phyloP scores from a whole-genome alignment of 176 grass and related monocot genomes.

The Carex parvula region DNA sequence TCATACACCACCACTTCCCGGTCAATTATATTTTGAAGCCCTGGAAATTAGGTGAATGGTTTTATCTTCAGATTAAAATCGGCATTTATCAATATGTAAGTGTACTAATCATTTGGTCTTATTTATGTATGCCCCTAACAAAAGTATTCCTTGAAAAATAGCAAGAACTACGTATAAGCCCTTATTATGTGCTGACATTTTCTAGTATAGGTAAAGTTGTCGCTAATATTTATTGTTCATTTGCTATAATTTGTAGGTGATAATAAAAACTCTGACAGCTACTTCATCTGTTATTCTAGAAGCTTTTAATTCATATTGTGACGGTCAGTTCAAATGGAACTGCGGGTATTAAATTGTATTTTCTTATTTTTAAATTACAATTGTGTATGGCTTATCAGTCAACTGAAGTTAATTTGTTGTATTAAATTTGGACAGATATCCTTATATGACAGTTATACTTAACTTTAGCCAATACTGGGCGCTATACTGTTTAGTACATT shows the following conservation, averaged over 20 bases:
- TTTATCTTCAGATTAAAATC: conserved; percentile 92
- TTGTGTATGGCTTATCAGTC: conserved; percentile 30
- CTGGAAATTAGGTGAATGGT: conserved; percentile 68
- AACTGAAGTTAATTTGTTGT: conserved; percentile 20
- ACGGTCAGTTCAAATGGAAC: conserved; percentile 81
- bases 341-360: conserved; percentile 66
- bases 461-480: conserved; percentile 99
- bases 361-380: neutral
- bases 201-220: conserved; percentile 19
- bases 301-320: conserved; percentile 92
- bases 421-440: conserved; percentile 60
- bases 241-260: conserved; percentile 52
- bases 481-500: conserved; percentile 83
- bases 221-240: neutral
- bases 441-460: conserved; percentile 79
- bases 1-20: conserved; percentile 96
- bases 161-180: neutral
- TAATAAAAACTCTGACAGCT: conserved; percentile 96
- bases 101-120: neutral
- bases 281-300: conserved; percentile 83
- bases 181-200: neutral
- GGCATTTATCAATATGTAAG: conserved; percentile 99
- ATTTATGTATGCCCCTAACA: neutral
- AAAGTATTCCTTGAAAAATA: conserved; percentile 16
- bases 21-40: conserved; percentile 81